These are phyloP conservation scores for Globisporangium emineosum DNA, from an alignment of 352 stramenopile genomes.

Conservation along the genomic window DNA sequence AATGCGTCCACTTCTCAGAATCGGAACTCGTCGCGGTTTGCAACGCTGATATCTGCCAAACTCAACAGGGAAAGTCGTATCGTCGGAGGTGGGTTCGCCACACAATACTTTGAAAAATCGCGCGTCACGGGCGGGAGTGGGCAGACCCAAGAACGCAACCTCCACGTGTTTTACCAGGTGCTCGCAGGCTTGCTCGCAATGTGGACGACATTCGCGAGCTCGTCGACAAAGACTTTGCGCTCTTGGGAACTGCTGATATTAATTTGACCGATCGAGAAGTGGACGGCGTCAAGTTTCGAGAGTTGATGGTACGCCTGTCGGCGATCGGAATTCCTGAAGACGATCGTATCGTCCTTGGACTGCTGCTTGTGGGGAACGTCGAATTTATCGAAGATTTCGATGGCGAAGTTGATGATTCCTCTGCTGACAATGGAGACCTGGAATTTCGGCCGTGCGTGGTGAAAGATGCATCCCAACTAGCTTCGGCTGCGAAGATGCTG, in stretches of 20 bases:
- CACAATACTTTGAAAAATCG: constrained; percentile 77
- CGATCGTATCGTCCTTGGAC: constrained; percentile 61
- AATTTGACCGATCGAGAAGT: constrained; percentile 38
- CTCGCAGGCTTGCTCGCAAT: constrained; percentile 64
- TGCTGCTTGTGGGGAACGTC: constrained; percentile 79
- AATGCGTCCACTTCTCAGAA: constrained; percentile 61
- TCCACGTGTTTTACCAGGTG: constrained; percentile 93
- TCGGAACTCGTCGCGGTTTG: constrained; percentile 68
- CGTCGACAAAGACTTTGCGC: constrained; percentile 45
- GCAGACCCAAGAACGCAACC: constrained; percentile 83
- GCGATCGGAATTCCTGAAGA: constrained; percentile 77
- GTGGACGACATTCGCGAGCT: constrained; percentile 55
- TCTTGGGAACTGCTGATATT: constrained; percentile 45
- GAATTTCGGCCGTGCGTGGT: constrained; percentile 52
- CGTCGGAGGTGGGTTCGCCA: constrained; percentile 74
- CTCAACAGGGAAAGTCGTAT: constrained; percentile 73
- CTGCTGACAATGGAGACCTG: no score
- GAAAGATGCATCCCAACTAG: constrained; percentile 62
- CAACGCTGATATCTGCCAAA: constrained; percentile 81
- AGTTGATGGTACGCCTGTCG: constrained; percentile 77
- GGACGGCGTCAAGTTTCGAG: constrained; percentile 71
- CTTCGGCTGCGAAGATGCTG: constrained; percentile 60
- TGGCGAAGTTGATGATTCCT: constrained; percentile 17
- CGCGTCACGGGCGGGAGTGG: constrained; percentile 60
- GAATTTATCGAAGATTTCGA: constrained; percentile 70